Conservation (phyloP, 148 eudicot genomes). For the Pouteria glomerata region DNA sequence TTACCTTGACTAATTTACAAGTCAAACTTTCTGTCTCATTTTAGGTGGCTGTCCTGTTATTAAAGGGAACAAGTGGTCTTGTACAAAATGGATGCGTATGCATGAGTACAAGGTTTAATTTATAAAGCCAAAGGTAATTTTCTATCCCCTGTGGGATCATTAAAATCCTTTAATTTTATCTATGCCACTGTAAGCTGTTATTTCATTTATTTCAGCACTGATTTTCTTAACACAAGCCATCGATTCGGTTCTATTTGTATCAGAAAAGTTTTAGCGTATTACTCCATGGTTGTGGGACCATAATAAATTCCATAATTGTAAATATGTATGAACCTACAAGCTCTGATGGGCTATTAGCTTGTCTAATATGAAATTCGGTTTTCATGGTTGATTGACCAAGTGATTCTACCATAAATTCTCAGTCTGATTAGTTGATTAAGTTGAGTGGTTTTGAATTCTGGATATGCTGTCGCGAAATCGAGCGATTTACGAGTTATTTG, state of each 20-base stretch:
- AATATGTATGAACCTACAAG: no score
- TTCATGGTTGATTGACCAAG: neutral
- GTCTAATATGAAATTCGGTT: neutral
- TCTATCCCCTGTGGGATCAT: neutral
- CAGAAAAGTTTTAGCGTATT: neutral
- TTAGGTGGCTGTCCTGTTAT: constrained; percentile 77
- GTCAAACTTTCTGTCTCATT: neutral
- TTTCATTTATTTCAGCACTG: neutral
- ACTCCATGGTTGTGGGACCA: neutral
- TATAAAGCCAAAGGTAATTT: constrained; percentile 18
- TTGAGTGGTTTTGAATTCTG: no score
- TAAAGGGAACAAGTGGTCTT: constrained; percentile 82
- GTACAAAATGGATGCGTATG: constrained; percentile 81
- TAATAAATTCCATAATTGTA: neutral
- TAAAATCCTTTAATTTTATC: neutral
- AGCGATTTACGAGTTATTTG: no score
- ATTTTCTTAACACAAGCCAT: neutral
- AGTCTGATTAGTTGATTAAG: no score
- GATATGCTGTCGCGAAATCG: no score
- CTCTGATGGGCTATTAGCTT: no score
- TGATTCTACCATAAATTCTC: no score
- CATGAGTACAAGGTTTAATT: constrained; percentile 40
- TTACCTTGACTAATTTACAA: neutral
- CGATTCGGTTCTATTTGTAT: neutral
- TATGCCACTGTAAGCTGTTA: neutral